A percentile compares a stretch with the other conserved stretches of the same genome.
Evolutionary conservation across 139 green algal genomes (phyloP).

Genomic region (Micractinium conductrix): DNA sequence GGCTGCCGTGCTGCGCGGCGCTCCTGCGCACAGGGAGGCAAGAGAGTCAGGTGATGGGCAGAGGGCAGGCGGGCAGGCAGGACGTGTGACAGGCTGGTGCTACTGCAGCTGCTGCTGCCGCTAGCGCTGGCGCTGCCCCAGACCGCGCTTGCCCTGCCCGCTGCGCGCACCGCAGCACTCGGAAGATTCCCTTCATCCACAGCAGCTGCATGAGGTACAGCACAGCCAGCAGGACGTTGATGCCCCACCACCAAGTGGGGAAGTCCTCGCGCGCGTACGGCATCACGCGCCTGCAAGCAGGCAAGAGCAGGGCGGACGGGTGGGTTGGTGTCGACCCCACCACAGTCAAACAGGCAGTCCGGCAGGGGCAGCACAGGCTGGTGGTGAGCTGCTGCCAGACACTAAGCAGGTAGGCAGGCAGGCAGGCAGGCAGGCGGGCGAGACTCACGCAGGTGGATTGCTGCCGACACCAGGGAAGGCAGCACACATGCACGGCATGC

Average conservation of each 20-base stretch:
- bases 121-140: not conserved
- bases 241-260: not conserved
- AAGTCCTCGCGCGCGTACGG: constrained; percentile 35
- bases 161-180: constrained; percentile 25
- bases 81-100: no score
- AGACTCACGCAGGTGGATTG: not conserved
- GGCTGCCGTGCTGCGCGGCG: not conserved
- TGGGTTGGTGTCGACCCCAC: no score
- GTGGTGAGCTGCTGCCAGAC: no score
- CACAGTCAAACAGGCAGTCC: no score
- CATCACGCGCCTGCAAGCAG: constrained; percentile 2
- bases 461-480: not conserved
- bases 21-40: no score
- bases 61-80: no score
- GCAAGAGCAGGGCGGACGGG: not conserved
- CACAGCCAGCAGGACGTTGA: constrained; percentile 33
- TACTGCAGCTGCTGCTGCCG: no score
- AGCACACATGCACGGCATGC: not conserved
- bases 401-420: no score
- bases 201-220: constrained; percentile 49
- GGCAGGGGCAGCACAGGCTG: no score
- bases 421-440: not conserved
- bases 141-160: no score
- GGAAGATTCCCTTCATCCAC: constrained; percentile 43
- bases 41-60: no score